Conservation (phyloP, 2,329 filamentous ascomycete genomes). For the Fusarium sp. region DNA sequence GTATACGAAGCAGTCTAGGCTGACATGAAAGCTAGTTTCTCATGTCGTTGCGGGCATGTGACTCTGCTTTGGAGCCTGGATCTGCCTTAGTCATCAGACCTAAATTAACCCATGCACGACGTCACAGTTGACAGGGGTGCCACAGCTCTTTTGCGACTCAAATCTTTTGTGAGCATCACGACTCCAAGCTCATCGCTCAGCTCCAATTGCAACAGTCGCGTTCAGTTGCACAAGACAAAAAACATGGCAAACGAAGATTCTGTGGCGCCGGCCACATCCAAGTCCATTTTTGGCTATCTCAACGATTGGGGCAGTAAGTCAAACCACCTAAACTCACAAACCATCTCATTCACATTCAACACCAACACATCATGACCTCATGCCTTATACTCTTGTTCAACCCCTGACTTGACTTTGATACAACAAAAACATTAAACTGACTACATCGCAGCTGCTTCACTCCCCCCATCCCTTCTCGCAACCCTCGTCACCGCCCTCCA, state of each 20-base stretch:
- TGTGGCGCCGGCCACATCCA: constrained; percentile 42
- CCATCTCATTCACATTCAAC: constrained; percentile 17
- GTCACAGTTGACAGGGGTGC: constrained; percentile 36
- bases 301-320: constrained; percentile 67
- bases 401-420: constrained; percentile 5
- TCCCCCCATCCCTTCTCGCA: constrained; percentile 69
- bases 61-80: constrained; percentile 3
- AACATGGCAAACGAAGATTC: constrained; percentile 51
- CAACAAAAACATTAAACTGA: constrained; percentile 19
- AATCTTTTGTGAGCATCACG: constrained; percentile 40
- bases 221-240: constrained; percentile 15
- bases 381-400: background rate
- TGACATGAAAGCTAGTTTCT: background rate
- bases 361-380: constrained; percentile 3
- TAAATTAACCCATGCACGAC: constrained; percentile 19
- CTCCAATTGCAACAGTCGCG: constrained; percentile 32
- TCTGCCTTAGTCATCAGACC: constrained; percentile 35
- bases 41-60: constrained; percentile 17
- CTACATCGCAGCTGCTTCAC: constrained; percentile 62
- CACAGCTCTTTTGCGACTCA: constrained; percentile 3
- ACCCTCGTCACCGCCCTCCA: constrained; percentile 71
- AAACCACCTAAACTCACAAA: constrained; percentile 1
- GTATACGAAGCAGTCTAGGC: background rate
- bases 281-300: constrained; percentile 55
- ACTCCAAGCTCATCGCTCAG: constrained; percentile 11